Evolutionary conservation across 2,329 filamentous ascomycete species (phyloP).

Genomic region (Diaporthe nobilis): DNA sequence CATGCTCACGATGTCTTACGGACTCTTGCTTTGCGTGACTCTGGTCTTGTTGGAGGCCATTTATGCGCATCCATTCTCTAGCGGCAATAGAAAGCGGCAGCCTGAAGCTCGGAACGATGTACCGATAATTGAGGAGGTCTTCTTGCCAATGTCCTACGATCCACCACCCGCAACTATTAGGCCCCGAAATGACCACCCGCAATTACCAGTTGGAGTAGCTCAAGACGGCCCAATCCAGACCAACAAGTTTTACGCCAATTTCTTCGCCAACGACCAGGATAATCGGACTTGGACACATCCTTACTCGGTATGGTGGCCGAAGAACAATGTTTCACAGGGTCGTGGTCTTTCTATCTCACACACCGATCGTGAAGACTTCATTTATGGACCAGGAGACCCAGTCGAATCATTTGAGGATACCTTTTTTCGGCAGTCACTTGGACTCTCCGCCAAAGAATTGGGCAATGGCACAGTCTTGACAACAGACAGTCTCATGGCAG

Average conservation of each 20-base stretch:
- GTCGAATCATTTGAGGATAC: slow-evolving; percentile 1
- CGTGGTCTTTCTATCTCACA: slow-evolving; percentile 8
- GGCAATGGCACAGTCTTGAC: not conserved
- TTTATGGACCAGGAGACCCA: not conserved
- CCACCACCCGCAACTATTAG: not conserved
- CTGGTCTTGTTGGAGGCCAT: not conserved
- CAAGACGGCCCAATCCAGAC: slow-evolving; percentile 18
- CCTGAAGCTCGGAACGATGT: not conserved
- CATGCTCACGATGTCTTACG: not conserved
- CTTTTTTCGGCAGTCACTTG: not conserved
- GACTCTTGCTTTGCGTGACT: not conserved
- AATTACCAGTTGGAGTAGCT: not conserved
- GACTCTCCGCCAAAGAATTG: not conserved
- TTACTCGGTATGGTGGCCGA: not conserved
- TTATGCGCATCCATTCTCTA: not conserved
- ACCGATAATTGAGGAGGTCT: not conserved
- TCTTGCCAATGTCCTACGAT: not conserved
- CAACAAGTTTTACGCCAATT: slow-evolving; percentile 35
- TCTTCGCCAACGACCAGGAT: slow-evolving; percentile 32
- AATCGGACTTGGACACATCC: slow-evolving; percentile 30
- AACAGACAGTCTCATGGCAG: not conserved
- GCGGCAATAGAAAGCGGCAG: not conserved
- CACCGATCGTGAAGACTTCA: not conserved
- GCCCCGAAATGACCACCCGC: not conserved
- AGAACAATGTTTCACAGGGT: not conserved